Conservation (phyloP, 257 asterid genomes). For the Gardenia jasminoides region DNA sequence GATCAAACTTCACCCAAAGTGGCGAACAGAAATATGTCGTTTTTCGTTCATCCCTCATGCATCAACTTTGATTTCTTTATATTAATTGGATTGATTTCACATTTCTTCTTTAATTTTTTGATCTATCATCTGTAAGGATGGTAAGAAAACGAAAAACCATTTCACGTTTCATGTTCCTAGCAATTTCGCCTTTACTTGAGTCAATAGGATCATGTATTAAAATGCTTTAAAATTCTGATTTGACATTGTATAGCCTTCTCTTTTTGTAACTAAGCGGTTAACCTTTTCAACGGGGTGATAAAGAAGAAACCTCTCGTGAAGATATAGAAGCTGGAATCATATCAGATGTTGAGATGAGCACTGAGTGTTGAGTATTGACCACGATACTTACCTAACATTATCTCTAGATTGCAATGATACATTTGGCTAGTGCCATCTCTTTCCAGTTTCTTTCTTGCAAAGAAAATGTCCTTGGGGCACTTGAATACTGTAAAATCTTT, state of each 20-base stretch:
- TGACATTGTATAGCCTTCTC: neutral
- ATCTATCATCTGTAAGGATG: neutral
- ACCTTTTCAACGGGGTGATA: conserved; percentile 4
- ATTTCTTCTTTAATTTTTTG: neutral
- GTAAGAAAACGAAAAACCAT: neutral
- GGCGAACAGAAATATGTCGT: neutral
- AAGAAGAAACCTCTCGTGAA: neutral
- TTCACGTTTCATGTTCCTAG: neutral
- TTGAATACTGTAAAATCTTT: neutral
- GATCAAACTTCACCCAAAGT: neutral
- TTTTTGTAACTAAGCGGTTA: neutral
- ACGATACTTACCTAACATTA: conserved; percentile 19
- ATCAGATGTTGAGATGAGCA: neutral
- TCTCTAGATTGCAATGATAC: conserved; percentile 9
- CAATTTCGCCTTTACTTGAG: neutral
- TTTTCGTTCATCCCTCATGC: neutral
- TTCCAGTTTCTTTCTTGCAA: neutral
- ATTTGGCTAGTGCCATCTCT: conserved; percentile 9
- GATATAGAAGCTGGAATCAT: neutral
- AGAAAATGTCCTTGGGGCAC: neutral
- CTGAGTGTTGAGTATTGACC: neutral
- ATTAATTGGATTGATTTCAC: neutral
- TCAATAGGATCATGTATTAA: neutral
- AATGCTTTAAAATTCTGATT: neutral
- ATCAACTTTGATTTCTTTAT: neutral